Evolutionary conservation across 257 asterid species (phyloP).

Genomic region (Prunella vulgaris): DNA sequence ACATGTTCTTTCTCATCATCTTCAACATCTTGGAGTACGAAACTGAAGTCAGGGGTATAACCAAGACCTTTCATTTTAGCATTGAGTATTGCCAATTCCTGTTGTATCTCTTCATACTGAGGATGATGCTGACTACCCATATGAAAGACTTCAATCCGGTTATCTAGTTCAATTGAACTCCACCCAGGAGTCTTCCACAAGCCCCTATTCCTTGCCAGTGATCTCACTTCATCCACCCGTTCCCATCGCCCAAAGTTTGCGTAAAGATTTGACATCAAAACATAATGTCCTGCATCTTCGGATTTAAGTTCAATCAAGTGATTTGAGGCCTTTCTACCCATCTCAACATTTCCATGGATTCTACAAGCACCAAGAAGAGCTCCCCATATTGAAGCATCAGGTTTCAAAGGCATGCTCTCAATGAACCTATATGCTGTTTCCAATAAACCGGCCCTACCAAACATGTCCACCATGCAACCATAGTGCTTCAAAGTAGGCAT

Average conservation of each 20-base stretch:
- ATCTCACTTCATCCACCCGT: constrained; percentile 67
- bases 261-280: constrained; percentile 70
- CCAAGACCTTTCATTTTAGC: constrained; percentile 60
- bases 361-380: constrained; percentile 72
- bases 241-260: constrained; percentile 71
- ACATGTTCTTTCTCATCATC: constrained; percentile 81
- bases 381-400: constrained; percentile 63
- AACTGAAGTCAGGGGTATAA: constrained; percentile 62
- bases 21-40: constrained; percentile 76
- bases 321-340: constrained; percentile 53
- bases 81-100: constrained; percentile 43
- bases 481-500: constrained; percentile 57
- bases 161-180: constrained; percentile 55
- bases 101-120: constrained; percentile 45
- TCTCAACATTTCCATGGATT: constrained; percentile 56
- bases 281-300: constrained; percentile 65
- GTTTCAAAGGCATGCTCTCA: constrained; percentile 46
- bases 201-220: constrained; percentile 54
- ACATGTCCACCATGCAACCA: constrained; percentile 73
- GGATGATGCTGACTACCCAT: constrained; percentile 62
- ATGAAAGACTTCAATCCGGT: constrained; percentile 46
- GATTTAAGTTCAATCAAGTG: constrained; percentile 44
- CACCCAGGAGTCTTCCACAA: constrained; percentile 69
- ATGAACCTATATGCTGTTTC: constrained; percentile 50
- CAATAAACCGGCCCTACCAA: constrained; percentile 64